These are phyloP conservation scores for Phytophthora colocasiae DNA, from an alignment of 352 stramenopile genomes.

Conservation along the genomic window DNA sequence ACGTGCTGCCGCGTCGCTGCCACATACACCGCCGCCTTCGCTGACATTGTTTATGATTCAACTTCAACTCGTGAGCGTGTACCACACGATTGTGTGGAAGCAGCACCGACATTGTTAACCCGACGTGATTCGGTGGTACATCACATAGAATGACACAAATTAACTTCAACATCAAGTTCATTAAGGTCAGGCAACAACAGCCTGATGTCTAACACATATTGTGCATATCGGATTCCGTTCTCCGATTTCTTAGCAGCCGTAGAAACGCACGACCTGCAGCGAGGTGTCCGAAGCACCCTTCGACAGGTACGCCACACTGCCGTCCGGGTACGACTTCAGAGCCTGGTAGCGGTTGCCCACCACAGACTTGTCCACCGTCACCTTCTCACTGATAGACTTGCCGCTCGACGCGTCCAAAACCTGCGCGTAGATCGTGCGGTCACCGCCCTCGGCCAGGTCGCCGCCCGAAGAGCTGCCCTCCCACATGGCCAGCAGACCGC, in stretches of 20 bases:
- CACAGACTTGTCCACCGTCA: conserved; percentile 50
- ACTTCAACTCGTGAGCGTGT: conserved; percentile 16
- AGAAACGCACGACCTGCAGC: conserved; percentile 59
- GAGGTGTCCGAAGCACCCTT: conserved; percentile 47
- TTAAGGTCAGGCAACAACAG: too few relatives aligned
- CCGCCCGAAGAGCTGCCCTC: conserved; percentile 50
- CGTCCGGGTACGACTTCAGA: conserved; percentile 57
- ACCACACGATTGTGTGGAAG: conserved; percentile 7
- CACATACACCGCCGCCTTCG: conserved; percentile 75
- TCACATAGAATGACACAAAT: background rate
- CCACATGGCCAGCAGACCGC: conserved; percentile 57
- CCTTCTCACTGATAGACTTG: conserved; percentile 50
- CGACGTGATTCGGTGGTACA: conserved; percentile 4
- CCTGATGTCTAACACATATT: conserved; percentile 11
- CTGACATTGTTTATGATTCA: conserved; percentile 5
- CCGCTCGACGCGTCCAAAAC: conserved; percentile 50
- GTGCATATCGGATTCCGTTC: conserved; percentile 13
- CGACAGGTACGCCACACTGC: conserved; percentile 59
- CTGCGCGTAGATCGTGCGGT: conserved; percentile 59
- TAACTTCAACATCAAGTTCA: conserved; percentile 3
- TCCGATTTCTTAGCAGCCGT: conserved; percentile 43
- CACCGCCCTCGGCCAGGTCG: conserved; percentile 36
- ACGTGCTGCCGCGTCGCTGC: conserved; percentile 90
- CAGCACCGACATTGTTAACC: conserved; percentile 7
- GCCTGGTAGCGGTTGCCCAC: conserved; percentile 73